Conservation (phyloP, 495 filamentous ascomycete genomes). For the Xylaria curta region DNA sequence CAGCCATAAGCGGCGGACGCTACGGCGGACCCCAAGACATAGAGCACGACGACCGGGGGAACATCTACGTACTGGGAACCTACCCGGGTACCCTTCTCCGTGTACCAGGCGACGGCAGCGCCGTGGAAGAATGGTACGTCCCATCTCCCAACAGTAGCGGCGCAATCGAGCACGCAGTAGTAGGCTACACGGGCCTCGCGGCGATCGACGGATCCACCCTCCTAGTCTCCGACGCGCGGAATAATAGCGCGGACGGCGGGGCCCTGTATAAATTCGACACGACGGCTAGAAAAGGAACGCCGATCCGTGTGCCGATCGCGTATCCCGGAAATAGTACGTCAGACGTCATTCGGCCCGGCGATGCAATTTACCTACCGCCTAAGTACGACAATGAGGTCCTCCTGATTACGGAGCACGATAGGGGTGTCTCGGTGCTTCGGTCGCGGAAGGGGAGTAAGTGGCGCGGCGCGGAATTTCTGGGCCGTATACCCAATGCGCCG, state of each 20-base stretch:
- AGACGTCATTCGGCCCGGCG: constrained; percentile 32
- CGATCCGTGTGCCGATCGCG: constrained; percentile 34
- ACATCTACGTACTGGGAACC: constrained; percentile 45
- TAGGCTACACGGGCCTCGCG: constrained; percentile 41
- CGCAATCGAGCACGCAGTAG: constrained; percentile 29
- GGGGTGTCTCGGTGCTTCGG: constrained; percentile 44
- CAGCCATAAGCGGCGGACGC: constrained; percentile 28
- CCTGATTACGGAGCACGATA: constrained; percentile 36
- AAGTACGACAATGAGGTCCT: constrained; percentile 45
- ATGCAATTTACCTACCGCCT: constrained; percentile 46
- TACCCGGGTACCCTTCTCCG: constrained; percentile 41
- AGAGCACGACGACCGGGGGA: constrained; percentile 39
- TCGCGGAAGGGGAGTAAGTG: constrained; percentile 38
- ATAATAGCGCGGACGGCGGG: constrained; percentile 36
- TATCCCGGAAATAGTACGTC: background rate
- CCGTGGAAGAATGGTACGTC: constrained; percentile 39
- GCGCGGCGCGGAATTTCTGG: constrained; percentile 45
- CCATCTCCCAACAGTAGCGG: background rate
- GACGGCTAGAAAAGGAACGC: constrained; percentile 30
- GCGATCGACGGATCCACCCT: constrained; percentile 36
- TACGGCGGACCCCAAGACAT: constrained; percentile 46
- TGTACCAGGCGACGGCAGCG: constrained; percentile 34
- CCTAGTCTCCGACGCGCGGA: constrained; percentile 35
- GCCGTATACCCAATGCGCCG: constrained; percentile 36
- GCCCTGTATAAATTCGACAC: constrained; percentile 42